Base-by-base conservation (phyloP, 148 eudicot genomes). In the Linanthus parryae region DNA sequence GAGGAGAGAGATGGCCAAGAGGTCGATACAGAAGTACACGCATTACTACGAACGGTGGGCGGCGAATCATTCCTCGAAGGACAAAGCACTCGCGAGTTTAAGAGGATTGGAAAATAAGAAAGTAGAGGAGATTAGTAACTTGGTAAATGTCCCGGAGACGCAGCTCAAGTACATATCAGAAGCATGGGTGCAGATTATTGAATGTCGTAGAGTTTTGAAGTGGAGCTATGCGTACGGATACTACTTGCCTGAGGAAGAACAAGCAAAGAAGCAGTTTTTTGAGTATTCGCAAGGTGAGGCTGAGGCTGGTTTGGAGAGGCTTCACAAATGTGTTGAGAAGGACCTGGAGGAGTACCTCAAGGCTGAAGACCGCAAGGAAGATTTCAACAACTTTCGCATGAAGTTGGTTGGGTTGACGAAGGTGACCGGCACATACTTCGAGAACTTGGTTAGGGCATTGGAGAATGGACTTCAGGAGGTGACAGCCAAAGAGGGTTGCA, bases 171-270 rank as follows among this genome's bases (percentile, higher is more conserved):
- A 84, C 64, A 59, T 88, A 22, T 28, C 69, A 37, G 85, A 89
- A 66, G 90, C 94, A 7, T 89, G 97, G 94, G 66, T 58, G 46
- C 95, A 85, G 85, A 79, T 86, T 16, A 69, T 82, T 36, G 86
- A 86, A 51, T 86, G 95, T 66, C 69, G 95, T 51, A 75, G 78
- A 54, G 88, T 86, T 37, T 57, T 82, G 34, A 85, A 76, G 58
- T 81, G 95, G 88, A 78, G 85, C 1, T 85, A 79, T 55, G 95
- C 88, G 10, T 86, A 82, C 63, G 90, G 84, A 7, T 82, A 65
- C 49, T 82, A 79, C 57, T 36, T 85, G 8, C 85, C 83, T 23
- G 81, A 74, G 58, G 34, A 65, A 15, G 95, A 85, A 48, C 31
- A 7, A 11, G 71, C 69, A 16, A 79, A 72, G 67, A 71, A 55